phyloP scores from a whole-genome alignment of 164 flowering plant species.

The Tinospora cordifolia region DNA sequence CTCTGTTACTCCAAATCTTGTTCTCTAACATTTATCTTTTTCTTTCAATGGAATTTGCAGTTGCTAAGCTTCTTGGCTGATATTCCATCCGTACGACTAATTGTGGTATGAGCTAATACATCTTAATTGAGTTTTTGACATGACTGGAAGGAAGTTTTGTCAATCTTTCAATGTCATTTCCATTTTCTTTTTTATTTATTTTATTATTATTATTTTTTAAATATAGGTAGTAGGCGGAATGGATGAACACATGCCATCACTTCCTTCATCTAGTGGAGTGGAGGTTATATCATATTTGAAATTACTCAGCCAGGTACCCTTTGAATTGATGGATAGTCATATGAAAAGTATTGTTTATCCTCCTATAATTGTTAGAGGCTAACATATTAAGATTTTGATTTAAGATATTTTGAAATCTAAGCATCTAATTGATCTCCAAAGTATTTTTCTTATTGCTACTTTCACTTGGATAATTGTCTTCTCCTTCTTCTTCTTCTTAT shows the following conservation, averaged over 20 bases:
- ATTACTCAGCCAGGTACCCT: constrained; percentile 55
- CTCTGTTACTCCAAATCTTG: not conserved
- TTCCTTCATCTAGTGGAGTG: constrained; percentile 61
- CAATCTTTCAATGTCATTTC: not conserved
- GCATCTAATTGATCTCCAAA: not conserved
- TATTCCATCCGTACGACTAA: constrained; percentile 61
- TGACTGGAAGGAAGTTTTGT: not conserved
- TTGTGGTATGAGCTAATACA: constrained; percentile 55
- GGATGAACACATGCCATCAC: constrained; percentile 65
- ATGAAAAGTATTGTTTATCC: not conserved
- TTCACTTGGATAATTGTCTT: not conserved
- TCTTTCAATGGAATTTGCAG: constrained; percentile 36
- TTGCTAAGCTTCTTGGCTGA: constrained; percentile 72
- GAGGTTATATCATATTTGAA: constrained; percentile 59
- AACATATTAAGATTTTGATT: not conserved
- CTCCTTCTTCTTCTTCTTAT: not conserved
- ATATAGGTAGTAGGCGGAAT: constrained; percentile 74
- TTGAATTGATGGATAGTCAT: not conserved
- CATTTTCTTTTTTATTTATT: not conserved
- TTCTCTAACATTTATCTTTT: constrained; percentile 8
- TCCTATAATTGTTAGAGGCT: not conserved
- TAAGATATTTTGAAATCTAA: not conserved
- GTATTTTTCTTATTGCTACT: not conserved
- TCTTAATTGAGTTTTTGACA: constrained; percentile 8
- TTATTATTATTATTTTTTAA: too few species aligned